phyloP scores from a whole-genome alignment of 805 yeast genomes.

The Cyberlindnera xylosilytica region DNA sequence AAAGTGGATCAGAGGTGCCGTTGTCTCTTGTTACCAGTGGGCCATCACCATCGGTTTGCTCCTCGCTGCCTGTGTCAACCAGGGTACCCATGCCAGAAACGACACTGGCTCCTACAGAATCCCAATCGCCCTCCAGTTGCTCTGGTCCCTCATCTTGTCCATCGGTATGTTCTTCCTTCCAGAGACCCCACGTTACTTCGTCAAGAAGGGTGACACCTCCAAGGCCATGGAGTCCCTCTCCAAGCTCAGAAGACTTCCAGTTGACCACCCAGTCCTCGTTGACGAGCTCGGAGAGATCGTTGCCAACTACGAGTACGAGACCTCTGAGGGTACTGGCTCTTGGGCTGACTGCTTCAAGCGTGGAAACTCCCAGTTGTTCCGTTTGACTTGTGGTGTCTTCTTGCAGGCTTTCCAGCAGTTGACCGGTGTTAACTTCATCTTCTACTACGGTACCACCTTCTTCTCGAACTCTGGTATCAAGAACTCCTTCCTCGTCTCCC shows the following conservation, averaged over 20 bases:
- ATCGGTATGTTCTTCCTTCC: slow-evolving; percentile 66
- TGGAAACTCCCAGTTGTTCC: slow-evolving; percentile 39
- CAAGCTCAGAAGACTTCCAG: slow-evolving; percentile 47
- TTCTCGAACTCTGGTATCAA: slow-evolving; percentile 48
- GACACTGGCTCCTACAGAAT: slow-evolving; percentile 64
- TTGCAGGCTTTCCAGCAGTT: slow-evolving; percentile 56
- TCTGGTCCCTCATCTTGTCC: slow-evolving; percentile 61
- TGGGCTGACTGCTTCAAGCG: slow-evolving; percentile 36
- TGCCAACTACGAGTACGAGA: slow-evolving; percentile 45
- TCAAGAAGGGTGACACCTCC: slow-evolving; percentile 51
- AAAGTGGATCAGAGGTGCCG: slow-evolving; percentile 71
- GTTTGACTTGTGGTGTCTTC: slow-evolving; percentile 40
- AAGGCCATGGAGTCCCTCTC: slow-evolving; percentile 55
- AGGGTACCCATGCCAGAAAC: slow-evolving; percentile 54
- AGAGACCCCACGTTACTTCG: slow-evolving; percentile 70
- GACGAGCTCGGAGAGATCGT: slow-evolving; percentile 46
- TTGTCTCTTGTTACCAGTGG: slow-evolving; percentile 73
- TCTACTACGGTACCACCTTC: slow-evolving; percentile 65
- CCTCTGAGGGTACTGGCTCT: slow-evolving; percentile 24
- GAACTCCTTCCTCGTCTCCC: slow-evolving; percentile 43
- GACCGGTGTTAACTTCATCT: slow-evolving; percentile 69
- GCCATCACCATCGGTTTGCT: slow-evolving; percentile 69
- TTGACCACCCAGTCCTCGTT: slow-evolving; percentile 40
- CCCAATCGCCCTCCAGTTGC: slow-evolving; percentile 67
- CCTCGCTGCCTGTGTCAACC: slow-evolving; percentile 68